Base-by-base conservation (phyloP, 2,329 filamentous ascomycete genomes). In the Colletotrichum caudatum region DNA sequence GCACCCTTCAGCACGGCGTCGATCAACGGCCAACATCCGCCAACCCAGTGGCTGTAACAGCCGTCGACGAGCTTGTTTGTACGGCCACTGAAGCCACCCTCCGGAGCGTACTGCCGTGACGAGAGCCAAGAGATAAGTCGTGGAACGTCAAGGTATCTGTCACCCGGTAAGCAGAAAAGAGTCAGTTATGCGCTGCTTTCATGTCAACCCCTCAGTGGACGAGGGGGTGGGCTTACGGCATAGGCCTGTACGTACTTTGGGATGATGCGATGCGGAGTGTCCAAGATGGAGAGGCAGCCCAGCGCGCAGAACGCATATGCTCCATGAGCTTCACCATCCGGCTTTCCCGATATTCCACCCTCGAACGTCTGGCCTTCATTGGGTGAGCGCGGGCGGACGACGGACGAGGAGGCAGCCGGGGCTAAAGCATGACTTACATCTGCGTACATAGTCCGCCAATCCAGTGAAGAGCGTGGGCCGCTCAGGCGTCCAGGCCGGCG, bases 11-110 rank as follows among this genome's bases (percentile, higher is more conserved):
- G 83, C 66, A 91, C 91, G 69, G 94, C 93, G 84, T 98, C 93
- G 75, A 98, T 86, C 74, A 99, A 83, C 57, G 95, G 92, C 94
- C 95, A 99, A 84, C 95, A 98, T 66, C 93, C 93, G 66, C 96
- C 96, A 44, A 97, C 92, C 96, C 96, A 99, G 82, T 98, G 95
- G 80, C 94, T 97, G 84, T 99, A 99, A 83, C 96, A 99, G 57
- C 95, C 96, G 81, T 99, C 96, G 41, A 98, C 96, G 41, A 99
- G 88, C 84, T 99, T 99, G 86, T 98, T 98, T 37, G 95, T 97
- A 76, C 96, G 92, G 73, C 96, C 96, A 51, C 94, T 93, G 78
- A 97, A 95, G 46, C 96, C 96, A 74, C 95, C 95, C 81, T 98
- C 96, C 4, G 95, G 96, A 39, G 91, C 90, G 80, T 95, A 93